These are phyloP conservation scores for Penicillium maclennaniae DNA, from an alignment of 495 filamentous ascomycete genomes.

Conservation along the genomic window DNA sequence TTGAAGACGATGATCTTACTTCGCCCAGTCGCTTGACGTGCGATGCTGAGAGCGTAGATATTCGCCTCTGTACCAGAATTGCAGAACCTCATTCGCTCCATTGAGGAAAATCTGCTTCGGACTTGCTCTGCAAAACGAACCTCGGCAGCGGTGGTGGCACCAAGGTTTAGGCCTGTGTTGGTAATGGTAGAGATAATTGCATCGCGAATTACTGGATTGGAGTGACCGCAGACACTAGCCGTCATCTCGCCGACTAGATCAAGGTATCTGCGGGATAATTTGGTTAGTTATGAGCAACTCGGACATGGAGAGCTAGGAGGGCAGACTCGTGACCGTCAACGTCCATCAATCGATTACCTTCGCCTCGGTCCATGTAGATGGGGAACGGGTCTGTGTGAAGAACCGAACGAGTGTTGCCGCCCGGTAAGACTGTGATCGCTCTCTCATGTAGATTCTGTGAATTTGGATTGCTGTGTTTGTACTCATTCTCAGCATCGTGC, in stretches of 20 bases:
- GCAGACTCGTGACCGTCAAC: constrained; percentile 18
- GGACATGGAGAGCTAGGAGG: background rate
- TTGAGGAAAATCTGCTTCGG: constrained; percentile 20
- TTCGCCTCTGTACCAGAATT: constrained; percentile 42
- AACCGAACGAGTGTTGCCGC: constrained; percentile 59
- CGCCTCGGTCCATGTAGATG: constrained; percentile 39
- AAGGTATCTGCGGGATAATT: background rate
- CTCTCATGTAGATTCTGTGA: background rate
- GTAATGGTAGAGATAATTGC: background rate
- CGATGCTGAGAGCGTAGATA: constrained; percentile 31
- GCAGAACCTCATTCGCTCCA: constrained; percentile 35
- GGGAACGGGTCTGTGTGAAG: constrained; percentile 57
- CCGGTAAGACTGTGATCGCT: constrained; percentile 35
- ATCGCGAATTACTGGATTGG: background rate
- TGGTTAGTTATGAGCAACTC: background rate
- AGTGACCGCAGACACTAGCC: constrained; percentile 7
- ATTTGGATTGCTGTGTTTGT: background rate
- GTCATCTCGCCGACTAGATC: constrained; percentile 7
- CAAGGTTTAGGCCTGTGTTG: constrained; percentile 1
- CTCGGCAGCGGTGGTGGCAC: background rate
- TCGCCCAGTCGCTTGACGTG: constrained; percentile 2
- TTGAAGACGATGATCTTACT: constrained; percentile 33
- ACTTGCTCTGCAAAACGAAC: constrained; percentile 12
- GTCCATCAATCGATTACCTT: constrained; percentile 29
- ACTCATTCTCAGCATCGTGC: background rate